These are phyloP conservation scores for Candida sithepensis DNA, from an alignment of 805 yeast genomes.

Conservation along the genomic window DNA sequence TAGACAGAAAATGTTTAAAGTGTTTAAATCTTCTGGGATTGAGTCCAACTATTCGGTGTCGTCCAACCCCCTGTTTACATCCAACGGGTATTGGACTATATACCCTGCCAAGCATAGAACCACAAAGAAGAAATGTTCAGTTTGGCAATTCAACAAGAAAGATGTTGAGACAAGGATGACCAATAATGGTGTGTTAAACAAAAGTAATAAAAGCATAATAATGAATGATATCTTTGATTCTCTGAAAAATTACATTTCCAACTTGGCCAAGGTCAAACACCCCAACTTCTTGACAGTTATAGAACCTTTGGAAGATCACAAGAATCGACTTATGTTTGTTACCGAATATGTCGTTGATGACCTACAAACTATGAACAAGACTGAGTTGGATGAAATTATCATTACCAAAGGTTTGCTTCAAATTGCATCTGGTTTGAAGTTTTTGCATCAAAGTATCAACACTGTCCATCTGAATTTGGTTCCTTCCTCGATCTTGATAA, in stretches of 20 bases:
- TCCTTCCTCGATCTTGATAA: slow-evolving; percentile 74
- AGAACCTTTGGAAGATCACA: slow-evolving; percentile 88
- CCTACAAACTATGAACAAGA: slow-evolving; percentile 30
- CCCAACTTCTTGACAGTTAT: slow-evolving; percentile 80
- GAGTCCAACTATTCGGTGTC: slow-evolving; percentile 66
- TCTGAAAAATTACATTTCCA: slow-evolving; percentile 62
- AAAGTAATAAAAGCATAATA: slow-evolving; percentile 44
- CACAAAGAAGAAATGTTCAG: slow-evolving; percentile 64
- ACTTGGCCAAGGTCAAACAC: slow-evolving; percentile 79
- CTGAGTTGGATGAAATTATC: slow-evolving; percentile 63
- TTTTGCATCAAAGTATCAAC: slow-evolving; percentile 73
- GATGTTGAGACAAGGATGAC: slow-evolving; percentile 56
- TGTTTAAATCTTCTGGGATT: slow-evolving; percentile 56
- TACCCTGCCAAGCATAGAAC: slow-evolving; percentile 77
- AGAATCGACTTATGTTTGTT: slow-evolving; percentile 73
- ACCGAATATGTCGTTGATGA: slow-evolving; percentile 64
- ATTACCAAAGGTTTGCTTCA: slow-evolving; percentile 79
- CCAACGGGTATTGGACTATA: slow-evolving; percentile 78
- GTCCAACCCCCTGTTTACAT: slow-evolving; percentile 60
- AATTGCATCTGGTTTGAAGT: slow-evolving; percentile 71
- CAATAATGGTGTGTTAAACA: slow-evolving; percentile 46
- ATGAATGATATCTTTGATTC: slow-evolving; percentile 63
- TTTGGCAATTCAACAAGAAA: slow-evolving; percentile 82
- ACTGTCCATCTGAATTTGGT: slow-evolving; percentile 73
- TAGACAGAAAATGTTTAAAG: slow-evolving; percentile 41